A percentile compares a stretch with the other conserved stretches of the same genome.
These are phyloP conservation scores for Daldinia eschscholtzii DNA, from an alignment of 2,329 filamentous ascomycete genomes.

Conservation along the genomic window DNA sequence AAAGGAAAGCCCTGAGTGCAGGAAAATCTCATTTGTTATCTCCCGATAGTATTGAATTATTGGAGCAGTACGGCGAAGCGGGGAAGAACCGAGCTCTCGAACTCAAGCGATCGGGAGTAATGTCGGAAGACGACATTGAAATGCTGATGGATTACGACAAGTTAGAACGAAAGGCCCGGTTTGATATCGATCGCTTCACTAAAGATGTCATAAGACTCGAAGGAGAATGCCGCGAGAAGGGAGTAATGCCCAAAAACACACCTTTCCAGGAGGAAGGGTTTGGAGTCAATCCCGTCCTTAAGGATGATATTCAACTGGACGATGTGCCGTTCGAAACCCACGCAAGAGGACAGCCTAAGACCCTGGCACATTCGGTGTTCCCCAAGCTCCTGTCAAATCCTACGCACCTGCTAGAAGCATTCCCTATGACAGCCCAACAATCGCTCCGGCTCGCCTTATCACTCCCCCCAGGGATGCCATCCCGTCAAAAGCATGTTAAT, in stretches of 20 bases:
- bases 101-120: slow-evolving; percentile 51
- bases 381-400: slow-evolving; percentile 64
- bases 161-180: slow-evolving; percentile 53
- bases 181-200: slow-evolving; percentile 53
- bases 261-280: slow-evolving; percentile 58
- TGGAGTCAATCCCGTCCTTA: slow-evolving; percentile 55
- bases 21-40: slow-evolving; percentile 43
- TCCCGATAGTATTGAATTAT: slow-evolving; percentile 43
- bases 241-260: slow-evolving; percentile 59
- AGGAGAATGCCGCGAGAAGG: slow-evolving; percentile 57
- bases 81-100: slow-evolving; percentile 55
- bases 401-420: slow-evolving; percentile 57
- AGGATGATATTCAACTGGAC: slow-evolving; percentile 60
- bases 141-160: slow-evolving; percentile 60
- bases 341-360: slow-evolving; percentile 42
- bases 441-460: slow-evolving; percentile 57
- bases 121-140: slow-evolving; percentile 57
- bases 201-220: slow-evolving; percentile 54
- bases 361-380: slow-evolving; percentile 58
- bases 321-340: slow-evolving; percentile 41
- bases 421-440: slow-evolving; percentile 57
- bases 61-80: slow-evolving; percentile 47
- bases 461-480: slow-evolving; percentile 55
- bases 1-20: slow-evolving; percentile 50
- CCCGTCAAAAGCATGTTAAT: slow-evolving; percentile 54